A percentile compares a stretch with the other conserved stretches of the same genome.
phyloP scores from a whole-genome alignment of 2,329 filamentous ascomycete species.

The Talaromyces sp. region DNA sequence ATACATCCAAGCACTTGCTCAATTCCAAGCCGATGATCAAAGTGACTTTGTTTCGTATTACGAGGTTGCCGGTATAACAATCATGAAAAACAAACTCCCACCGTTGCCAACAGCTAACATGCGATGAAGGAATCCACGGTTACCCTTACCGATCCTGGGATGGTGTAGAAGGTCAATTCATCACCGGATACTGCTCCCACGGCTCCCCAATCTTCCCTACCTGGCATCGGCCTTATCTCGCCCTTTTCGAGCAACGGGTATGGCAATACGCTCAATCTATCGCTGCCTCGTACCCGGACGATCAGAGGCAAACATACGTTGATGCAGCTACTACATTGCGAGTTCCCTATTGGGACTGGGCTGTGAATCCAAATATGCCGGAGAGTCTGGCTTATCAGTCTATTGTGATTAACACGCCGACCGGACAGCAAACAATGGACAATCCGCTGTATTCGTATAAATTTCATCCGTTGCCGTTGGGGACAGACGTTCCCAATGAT shows the following conservation, averaged over 20 bases:
- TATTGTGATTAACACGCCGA: slow-evolving; percentile 43
- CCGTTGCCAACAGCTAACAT: neutral
- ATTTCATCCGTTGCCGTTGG: slow-evolving; percentile 26
- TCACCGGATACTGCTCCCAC: slow-evolving; percentile 73
- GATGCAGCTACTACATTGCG: slow-evolving; percentile 42
- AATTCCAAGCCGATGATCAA: slow-evolving; percentile 66
- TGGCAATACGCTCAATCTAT: slow-evolving; percentile 39
- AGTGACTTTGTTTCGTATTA: slow-evolving; percentile 68
- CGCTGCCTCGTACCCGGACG: slow-evolving; percentile 42
- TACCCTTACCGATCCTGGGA: slow-evolving; percentile 63
- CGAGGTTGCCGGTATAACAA: slow-evolving; percentile 62
- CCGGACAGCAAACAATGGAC: slow-evolving; percentile 35
- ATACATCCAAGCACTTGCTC: slow-evolving; percentile 69
- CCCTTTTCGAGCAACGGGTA: slow-evolving; percentile 52
- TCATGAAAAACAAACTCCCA: too few relatives aligned
- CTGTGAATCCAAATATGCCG: slow-evolving; percentile 33
- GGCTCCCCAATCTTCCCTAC: slow-evolving; percentile 69
- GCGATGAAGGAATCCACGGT: slow-evolving; percentile 67
- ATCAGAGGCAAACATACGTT: slow-evolving; percentile 48
- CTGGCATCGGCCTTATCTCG: slow-evolving; percentile 80
- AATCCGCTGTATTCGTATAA: slow-evolving; percentile 49
- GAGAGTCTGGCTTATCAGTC: slow-evolving; percentile 37
- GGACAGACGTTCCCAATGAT: slow-evolving; percentile 18
- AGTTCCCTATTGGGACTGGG: slow-evolving; percentile 52
- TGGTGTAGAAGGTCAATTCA: slow-evolving; percentile 47